Base-by-base conservation (phyloP, 2,329 filamentous ascomycete genomes). In the Penicillium sp. region DNA sequence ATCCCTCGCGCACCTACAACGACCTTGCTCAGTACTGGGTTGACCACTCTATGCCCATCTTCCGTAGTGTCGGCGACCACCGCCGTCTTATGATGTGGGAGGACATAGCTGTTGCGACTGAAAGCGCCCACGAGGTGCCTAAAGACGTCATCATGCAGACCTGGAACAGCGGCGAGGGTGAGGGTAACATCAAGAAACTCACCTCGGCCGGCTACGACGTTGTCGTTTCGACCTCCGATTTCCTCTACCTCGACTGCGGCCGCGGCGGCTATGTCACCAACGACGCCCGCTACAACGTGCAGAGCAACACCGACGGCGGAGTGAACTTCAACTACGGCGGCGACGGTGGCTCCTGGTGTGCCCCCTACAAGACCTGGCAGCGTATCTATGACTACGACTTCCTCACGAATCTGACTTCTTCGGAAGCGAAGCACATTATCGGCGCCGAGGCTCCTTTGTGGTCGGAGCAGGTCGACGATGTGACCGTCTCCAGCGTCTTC, bases 361-460 rank as follows among this genome's bases (percentile, higher is more conserved):
- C 77, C 0, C 82, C 82, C 0, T 84, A 83, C 75, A 84, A 84
- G 68, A 82, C 80, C 20, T 84, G 81, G 81, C 82, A 84, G 67
- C 81, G 81, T 47, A 83, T 84, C 69, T 84, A 84, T 70, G 75
- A 82, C 74, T 84, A 79, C 66, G 81, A 84, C 70, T 83, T 84
- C 66, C 80, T 80, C 0, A 59, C 68, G 44, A 78, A 78, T 60
- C 75, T 84, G 8, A 80, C 79, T 1, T 70, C 70, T 0, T 60
- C 67, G 0, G 75, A 84, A 61, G 76, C 77, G 37, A 70, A 74
- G 46, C 81, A 81, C 53, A 66, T 84, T 20, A 73, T 82, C 20
- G 82, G 82, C n/a, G 79, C 76, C 29, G 75, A 79, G 37, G 76
- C 81, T 0, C 79, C 81, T 0, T 73, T 84, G 3, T 84, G 79